A percentile compares a stretch with the other conserved stretches of the same genome.
These are phyloP conservation scores for Pharnaceum exiguum DNA, from an alignment of 148 eudicot species.

Conservation along the genomic window DNA sequence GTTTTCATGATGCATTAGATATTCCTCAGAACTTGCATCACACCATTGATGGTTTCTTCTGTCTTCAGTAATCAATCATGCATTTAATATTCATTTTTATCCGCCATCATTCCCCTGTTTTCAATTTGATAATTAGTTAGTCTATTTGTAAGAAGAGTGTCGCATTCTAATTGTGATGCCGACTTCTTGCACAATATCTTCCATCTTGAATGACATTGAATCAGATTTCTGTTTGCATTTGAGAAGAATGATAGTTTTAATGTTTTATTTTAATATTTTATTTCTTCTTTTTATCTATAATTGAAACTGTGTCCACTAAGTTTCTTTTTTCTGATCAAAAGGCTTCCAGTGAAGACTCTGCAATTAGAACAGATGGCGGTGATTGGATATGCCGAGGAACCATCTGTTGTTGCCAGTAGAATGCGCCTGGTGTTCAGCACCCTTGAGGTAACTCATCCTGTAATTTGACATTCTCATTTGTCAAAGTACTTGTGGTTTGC, in stretches of 20 bases:
- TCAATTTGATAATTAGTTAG: no score
- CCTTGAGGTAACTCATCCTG: constrained; percentile 56
- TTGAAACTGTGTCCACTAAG: not conserved
- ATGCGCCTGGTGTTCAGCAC: constrained; percentile 96
- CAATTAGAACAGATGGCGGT: constrained; percentile 96
- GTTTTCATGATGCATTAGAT: not conserved
- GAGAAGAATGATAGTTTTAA: not conserved
- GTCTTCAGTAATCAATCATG: no score
- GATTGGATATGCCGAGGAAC: constrained; percentile 72
- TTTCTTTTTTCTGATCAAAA: constrained; percentile 15
- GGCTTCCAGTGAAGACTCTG: constrained; percentile 98
- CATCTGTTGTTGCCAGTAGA: constrained; percentile 88
- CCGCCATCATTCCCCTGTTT: no score
- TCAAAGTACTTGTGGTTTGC: not conserved
- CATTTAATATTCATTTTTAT: no score
- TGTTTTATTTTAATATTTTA: no score
- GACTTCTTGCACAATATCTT: no score
- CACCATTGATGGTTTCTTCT: no score
- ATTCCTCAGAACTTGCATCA: not conserved
- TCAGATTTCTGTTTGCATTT: not conserved
- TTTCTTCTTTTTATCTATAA: not conserved
- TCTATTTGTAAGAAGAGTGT: no score
- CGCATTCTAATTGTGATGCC: no score
- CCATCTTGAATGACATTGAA: no score
- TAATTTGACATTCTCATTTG: not conserved